Evolutionary conservation across 345 rosid genomes (phyloP).

Genomic region (Gossypium rotundifolium): DNA sequence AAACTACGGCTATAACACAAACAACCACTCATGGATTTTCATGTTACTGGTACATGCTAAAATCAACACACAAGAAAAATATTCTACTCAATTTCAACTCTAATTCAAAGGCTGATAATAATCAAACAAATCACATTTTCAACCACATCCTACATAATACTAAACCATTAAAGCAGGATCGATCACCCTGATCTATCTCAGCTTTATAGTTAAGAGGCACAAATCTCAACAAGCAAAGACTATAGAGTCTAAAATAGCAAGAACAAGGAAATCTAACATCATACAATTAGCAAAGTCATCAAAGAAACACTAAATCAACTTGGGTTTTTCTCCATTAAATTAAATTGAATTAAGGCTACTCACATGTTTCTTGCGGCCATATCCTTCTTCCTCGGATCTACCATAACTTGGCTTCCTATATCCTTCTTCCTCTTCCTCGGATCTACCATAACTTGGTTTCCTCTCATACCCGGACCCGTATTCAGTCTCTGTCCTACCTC

Average conservation of each 20-base stretch:
- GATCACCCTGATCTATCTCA: neutral
- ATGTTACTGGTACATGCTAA: neutral
- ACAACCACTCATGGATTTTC: neutral
- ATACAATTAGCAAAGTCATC: neutral
- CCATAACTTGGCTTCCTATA: slow-evolving; percentile 32
- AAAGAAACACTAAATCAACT: neutral
- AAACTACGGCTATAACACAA: neutral
- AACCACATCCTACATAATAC: neutral
- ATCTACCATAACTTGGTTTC: slow-evolving; percentile 30
- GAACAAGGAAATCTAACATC: neutral
- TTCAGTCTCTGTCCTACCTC: slow-evolving; percentile 18
- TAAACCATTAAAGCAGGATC: neutral
- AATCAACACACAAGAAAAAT: neutral
- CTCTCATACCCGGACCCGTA: slow-evolving; percentile 20
- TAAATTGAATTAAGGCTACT: slow-evolving; percentile 18
- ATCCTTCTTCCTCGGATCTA: slow-evolving; percentile 41
- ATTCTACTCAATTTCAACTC: neutral
- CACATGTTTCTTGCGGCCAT: slow-evolving; percentile 90
- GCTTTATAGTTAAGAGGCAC: neutral
- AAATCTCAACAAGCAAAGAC: neutral
- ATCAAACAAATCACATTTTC: neutral
- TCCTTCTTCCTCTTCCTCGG: slow-evolving; percentile 37
- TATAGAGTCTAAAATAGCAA: too few species aligned
- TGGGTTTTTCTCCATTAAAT: neutral
- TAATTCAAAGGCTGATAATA: neutral